Percentiles rank a stretch among this genome's conserved stretches.
Evolutionary conservation across 331 rosid genomes (phyloP).

Genomic region (Dryas integrifolia): DNA sequence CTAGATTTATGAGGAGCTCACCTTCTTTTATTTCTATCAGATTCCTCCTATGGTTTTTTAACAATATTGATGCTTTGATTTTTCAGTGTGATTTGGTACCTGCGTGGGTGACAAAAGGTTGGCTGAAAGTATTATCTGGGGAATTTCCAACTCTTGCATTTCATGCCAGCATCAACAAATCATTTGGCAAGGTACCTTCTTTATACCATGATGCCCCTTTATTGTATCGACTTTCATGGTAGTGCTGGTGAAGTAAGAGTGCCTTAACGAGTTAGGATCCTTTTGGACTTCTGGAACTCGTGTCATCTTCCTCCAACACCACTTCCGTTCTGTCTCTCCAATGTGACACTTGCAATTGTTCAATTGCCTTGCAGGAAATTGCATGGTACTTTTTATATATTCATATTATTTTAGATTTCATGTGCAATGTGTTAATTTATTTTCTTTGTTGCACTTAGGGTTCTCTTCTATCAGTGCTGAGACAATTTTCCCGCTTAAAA

Average conservation of each 20-base stretch:
- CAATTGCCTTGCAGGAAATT: not conserved
- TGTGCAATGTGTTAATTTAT: not conserved
- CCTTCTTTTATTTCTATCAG: not conserved
- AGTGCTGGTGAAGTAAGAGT: not conserved
- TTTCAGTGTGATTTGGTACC: conserved; percentile 82
- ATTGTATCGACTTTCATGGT: not conserved
- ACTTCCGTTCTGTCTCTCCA: not conserved
- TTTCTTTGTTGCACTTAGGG: conserved; percentile 45
- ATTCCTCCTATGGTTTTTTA: not conserved
- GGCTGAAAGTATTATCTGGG: conserved; percentile 82
- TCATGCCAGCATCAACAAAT: conserved; percentile 91
- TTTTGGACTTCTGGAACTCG: not conserved
- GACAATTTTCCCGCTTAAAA: conserved; percentile 85
- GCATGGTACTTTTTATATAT: not conserved
- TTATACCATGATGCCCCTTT: not conserved
- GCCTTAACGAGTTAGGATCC: not conserved
- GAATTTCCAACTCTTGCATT: conserved; percentile 93
- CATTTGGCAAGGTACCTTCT: conserved; percentile 80
- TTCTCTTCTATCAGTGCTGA: conserved; percentile 85
- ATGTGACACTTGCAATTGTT: not conserved
- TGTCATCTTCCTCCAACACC: not conserved
- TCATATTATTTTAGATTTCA: not conserved
- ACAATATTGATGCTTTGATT: conserved; percentile 14
- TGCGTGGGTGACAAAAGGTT: conserved; percentile 91
- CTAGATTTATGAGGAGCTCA: not conserved